Percentiles rank a stretch among this genome's conserved stretches.
These are phyloP conservation scores for Phylloporus arenicola DNA, from an alignment of 768 basidiomycete genomes.

Conservation along the genomic window DNA sequence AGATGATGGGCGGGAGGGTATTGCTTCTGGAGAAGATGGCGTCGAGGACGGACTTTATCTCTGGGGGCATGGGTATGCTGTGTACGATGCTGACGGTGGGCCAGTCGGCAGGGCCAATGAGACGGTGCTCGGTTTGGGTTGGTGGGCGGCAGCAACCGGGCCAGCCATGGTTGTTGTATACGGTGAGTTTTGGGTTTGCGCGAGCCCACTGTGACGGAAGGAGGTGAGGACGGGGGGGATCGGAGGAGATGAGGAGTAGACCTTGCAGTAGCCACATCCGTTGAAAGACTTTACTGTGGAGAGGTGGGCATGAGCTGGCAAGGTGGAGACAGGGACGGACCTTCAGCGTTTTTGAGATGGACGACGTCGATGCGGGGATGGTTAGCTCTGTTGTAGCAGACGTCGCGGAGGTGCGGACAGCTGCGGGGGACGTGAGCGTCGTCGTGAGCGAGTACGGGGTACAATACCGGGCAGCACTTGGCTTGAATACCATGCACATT, in stretches of 20 bases:
- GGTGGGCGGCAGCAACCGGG: constrained; percentile 88
- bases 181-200: constrained; percentile 49
- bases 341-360: constrained; percentile 84
- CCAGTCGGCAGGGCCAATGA: constrained; percentile 75
- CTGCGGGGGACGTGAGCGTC: constrained; percentile 37
- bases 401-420: constrained; percentile 71
- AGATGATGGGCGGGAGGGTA: constrained; percentile 28
- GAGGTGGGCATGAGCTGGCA: constrained; percentile 9
- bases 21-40: constrained; percentile 40
- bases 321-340: constrained; percentile 36
- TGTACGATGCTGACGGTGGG: constrained; percentile 72
- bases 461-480: constrained; percentile 48
- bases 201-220: constrained; percentile 60
- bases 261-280: constrained; percentile 90
- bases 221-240: constrained; percentile 24
- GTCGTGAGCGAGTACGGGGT: constrained; percentile 3
- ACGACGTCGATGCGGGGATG: constrained; percentile 78
- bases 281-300: constrained; percentile 70
- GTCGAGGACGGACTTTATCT: constrained; percentile 65
- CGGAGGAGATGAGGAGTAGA: constrained; percentile 27
- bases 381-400: constrained; percentile 65
- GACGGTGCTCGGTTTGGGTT: constrained; percentile 47
- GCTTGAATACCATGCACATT: constrained; percentile 81
- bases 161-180: constrained; percentile 73
- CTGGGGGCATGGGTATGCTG: constrained; percentile 64